phyloP scores from a whole-genome alignment of 306 rosid species.

The Dryas octopetala region DNA sequence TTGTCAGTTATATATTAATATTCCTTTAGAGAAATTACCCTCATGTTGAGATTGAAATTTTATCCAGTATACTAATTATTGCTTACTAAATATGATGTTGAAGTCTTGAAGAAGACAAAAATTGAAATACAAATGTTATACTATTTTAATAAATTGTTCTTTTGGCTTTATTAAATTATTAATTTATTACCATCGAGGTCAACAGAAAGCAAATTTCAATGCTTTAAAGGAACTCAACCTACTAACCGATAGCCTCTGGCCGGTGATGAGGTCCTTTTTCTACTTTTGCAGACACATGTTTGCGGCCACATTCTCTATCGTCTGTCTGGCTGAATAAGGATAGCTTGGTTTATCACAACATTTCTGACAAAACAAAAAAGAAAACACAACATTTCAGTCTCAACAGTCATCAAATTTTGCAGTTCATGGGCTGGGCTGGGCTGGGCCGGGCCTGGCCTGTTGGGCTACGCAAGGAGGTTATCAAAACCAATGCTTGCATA shows the following conservation, averaged over 20 bases:
- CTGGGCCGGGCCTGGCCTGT: too few species aligned
- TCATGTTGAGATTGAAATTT: too few species aligned
- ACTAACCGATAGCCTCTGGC: neutral
- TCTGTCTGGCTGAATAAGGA: neutral
- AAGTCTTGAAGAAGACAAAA: constrained; percentile 4
- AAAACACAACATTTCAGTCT: neutral
- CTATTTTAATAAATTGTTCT: too few species aligned
- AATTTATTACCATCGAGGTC: neutral
- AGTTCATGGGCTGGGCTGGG: too few species aligned
- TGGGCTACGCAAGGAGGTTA: too few species aligned
- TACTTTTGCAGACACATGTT: constrained; percentile 16
- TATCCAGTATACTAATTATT: too few species aligned
- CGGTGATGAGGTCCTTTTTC: neutral
- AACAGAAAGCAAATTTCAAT: constrained; percentile 7
- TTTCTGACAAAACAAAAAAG: neutral
- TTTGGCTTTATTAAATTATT: too few species aligned
- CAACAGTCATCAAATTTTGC: too few species aligned
- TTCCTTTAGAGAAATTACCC: too few species aligned
- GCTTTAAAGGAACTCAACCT: constrained; percentile 18
- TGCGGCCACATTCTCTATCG: constrained; percentile 21
- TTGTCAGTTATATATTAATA: too few species aligned
- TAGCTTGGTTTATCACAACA: constrained; percentile 4
- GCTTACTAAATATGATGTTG: neutral
- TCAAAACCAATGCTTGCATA: too few species aligned
- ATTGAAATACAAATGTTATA: neutral